phyloP scores from a whole-genome alignment of 306 rosid genomes.

The Cicer cuneatum region DNA sequence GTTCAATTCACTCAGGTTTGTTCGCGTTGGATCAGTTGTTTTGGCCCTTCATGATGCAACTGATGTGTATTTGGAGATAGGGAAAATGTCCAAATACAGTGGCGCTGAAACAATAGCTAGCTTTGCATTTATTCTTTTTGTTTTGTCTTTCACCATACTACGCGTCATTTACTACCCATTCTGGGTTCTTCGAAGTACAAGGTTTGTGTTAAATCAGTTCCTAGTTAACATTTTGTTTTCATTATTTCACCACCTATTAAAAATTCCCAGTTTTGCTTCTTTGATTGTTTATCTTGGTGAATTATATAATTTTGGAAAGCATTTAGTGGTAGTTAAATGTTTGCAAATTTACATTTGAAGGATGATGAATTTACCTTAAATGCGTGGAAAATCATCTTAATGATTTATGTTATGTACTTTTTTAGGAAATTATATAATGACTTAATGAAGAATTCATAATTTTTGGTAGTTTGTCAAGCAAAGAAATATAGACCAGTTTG shows the following conservation, averaged over 20 bases:
- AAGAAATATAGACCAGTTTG: not conserved
- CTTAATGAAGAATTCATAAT: not conserved
- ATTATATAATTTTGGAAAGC: slow-evolving; percentile 1
- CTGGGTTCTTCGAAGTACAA: slow-evolving; percentile 93
- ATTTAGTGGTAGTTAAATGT: slow-evolving; percentile 14
- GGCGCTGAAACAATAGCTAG: slow-evolving; percentile 84
- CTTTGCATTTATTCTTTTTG: slow-evolving; percentile 80
- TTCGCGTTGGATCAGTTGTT: slow-evolving; percentile 87
- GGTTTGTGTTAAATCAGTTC: slow-evolving; percentile 58
- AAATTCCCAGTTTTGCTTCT: not conserved
- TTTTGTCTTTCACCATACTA: slow-evolving; percentile 72
- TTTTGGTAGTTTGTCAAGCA: slow-evolving; percentile 12
- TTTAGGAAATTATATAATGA: slow-evolving; percentile 8
- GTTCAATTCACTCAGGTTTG: slow-evolving; percentile 69
- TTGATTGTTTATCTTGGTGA: slow-evolving; percentile 24
- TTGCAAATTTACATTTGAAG: slow-evolving; percentile 15
- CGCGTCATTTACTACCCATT: slow-evolving; percentile 90
- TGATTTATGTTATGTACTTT: slow-evolving; percentile 10
- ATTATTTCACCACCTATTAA: slow-evolving; percentile 4
- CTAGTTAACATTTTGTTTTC: not conserved
- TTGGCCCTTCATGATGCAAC: slow-evolving; percentile 94
- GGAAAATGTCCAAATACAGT: slow-evolving; percentile 93
- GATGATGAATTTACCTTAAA: slow-evolving; percentile 16
- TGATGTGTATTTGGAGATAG: slow-evolving; percentile 91
- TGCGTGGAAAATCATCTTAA: slow-evolving; percentile 6